Evolutionary conservation across 2,329 filamentous ascomycete genomes (phyloP), one percentile per base, ranked within the genome.

Genomic region (Stagonosporopsis chrysanthemi): DNA sequence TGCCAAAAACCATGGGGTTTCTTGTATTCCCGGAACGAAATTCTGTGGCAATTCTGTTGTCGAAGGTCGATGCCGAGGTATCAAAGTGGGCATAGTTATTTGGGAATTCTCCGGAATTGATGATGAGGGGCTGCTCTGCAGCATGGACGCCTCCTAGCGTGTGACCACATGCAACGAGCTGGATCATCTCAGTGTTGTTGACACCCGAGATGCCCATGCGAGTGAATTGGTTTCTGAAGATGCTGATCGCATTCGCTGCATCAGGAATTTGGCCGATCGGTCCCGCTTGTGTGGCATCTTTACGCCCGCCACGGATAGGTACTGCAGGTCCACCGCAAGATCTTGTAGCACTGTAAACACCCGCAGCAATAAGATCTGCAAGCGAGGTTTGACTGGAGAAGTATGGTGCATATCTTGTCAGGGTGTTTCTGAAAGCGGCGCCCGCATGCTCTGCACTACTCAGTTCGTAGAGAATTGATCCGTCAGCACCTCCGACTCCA

Each of bases 131-230:
- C 58, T 86, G 86, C 60, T 86, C 79, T 9, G 69, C 67, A 24
- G 77, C 75, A 71, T 88, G 86, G 7, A 88, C 85, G 15, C 85
- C 83, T 22, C 86, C 86, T 22, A 88, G 70, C 0, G 83, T 84
- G 68, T 88, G 86, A 2, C 86, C 86, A 66, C 86, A 88, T 9
- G 85, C 85, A 1, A 81, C 81, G 23, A 86, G 76, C 65, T 84
- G 80, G 39, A 88, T 86, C 84, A 87, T 88, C 62, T 88, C 83
- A 15, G 78, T 70, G 11, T 70, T 70, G 9, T 52, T 51, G 28
- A 51, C 28, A 19, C 53, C 53, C 47, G 72, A 80, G 72, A 87
- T 87, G 6, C 86, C 86, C 78, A 86, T 84, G 46, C 85, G 80
- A 6, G 74, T 54, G 63, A 88, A 88, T 67, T 86, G 84, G 47